These are phyloP conservation scores for Balamuthia mandrillaris DNA, from an alignment of 208 protist genomes.

Conservation along the genomic window DNA sequence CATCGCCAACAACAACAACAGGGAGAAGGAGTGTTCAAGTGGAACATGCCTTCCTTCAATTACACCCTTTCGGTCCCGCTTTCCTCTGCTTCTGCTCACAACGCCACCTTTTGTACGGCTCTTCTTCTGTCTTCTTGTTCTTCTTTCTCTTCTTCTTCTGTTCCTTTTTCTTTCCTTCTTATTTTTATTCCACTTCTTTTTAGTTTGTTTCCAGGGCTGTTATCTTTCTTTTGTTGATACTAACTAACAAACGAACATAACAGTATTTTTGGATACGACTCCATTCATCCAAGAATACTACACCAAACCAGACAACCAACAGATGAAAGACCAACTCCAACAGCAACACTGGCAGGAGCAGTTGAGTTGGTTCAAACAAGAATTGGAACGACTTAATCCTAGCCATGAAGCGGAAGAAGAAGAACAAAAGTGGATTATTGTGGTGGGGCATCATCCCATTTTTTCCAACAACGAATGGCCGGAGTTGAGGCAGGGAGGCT, in stretches of 20 bases:
- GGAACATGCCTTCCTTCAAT: constrained; percentile 54
- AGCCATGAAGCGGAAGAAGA: too few species aligned
- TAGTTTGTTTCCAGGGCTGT: too few species aligned
- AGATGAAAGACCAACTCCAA: neutral
- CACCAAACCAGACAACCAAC: neutral
- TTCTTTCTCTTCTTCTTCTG: neutral
- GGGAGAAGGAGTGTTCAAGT: constrained; percentile 45
- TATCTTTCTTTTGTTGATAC: too few species aligned
- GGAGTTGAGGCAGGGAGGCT: constrained; percentile 48
- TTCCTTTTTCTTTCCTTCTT: neutral
- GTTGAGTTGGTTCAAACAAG: constrained; percentile 41
- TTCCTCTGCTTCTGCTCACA: neutral
- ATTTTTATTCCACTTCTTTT: too few species aligned
- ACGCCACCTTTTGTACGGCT: neutral
- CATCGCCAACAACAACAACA: neutral
- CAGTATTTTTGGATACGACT: constrained; percentile 1
- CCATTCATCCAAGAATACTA: constrained; percentile 4
- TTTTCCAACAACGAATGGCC: constrained; percentile 52
- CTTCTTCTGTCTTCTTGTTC: neutral
- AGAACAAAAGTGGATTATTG: constrained; percentile 48
- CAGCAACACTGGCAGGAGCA: constrained; percentile 53
- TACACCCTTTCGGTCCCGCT: constrained; percentile 46
- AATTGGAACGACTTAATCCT: constrained; percentile 45
- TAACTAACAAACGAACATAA: too few species aligned
- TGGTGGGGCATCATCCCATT: constrained; percentile 68